Evolutionary conservation across 2,329 filamentous ascomycete genomes (phyloP), one percentile per base, ranked within the genome.

Genomic region (Coleophoma crateriformis): DNA sequence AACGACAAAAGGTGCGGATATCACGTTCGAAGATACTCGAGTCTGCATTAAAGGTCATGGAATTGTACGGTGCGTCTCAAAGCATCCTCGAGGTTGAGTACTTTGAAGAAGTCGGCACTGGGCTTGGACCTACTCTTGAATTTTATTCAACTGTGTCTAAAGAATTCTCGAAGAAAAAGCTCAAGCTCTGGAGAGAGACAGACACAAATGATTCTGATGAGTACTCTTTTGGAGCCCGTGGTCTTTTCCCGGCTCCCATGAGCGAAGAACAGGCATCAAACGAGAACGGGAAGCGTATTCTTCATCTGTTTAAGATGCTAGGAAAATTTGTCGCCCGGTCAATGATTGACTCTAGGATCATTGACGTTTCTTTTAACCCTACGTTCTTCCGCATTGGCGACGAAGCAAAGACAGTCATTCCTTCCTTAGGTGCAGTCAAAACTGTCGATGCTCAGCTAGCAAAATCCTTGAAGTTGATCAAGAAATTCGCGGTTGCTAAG

Each of bases 101-200:
- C 64, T 99, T 99, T 59, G 94, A 97, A 62, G 94, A 99, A 70
- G 94, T 99, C 19, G 94, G 94, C 50, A 99, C 95, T 20, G 94
- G 94, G 43, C 77, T 99, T 42, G 94, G 94, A 0, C 94, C 94
- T 4, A 99, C 94, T 0, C 78, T 99, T 13, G 94, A 99, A 65
- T 99, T 99, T 67, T 99, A 99, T 69, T 96, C 94, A 0, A 95
- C 89, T 0, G 92, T 97, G 1, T 99, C 94, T 0, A 94, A 89
- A 60, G 94, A 99, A 66, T 97, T 97, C 63, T 92, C 89, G 1
- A 96, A 94, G 75, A 96, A 92, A 77, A 96, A 95, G 69, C 81
- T 96, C 47, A 96, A 91, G 72, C 81, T 99, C 5, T 99, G 95
- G 95, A 84, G 94, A 14, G 92, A 97, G 61, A 89, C 88, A 51